phyloP scores from a whole-genome alignment of 371 early-diverging fungal genomes.

The Dipsacomyces acuminosporus region DNA sequence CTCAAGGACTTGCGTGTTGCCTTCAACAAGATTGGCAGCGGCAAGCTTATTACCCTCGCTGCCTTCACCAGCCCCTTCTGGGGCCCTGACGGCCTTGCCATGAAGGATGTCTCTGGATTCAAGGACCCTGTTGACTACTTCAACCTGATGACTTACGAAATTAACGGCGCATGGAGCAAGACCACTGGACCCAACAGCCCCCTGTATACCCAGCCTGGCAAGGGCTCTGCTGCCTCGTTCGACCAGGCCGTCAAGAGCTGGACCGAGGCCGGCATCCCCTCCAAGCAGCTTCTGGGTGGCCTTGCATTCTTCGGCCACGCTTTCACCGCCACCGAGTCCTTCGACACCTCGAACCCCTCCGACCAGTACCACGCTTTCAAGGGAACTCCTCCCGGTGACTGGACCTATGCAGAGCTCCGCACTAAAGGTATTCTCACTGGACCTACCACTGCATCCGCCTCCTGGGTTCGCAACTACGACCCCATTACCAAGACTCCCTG shows the following conservation, averaged over 20 bases:
- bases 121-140: constrained; percentile 56
- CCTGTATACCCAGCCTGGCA: constrained; percentile 40
- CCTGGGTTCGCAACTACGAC: constrained; percentile 57
- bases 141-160: constrained; percentile 58
- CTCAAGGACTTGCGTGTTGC: constrained; percentile 55
- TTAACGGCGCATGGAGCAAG: constrained; percentile 56
- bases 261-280: constrained; percentile 55
- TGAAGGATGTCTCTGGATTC: constrained; percentile 51
- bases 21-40: constrained; percentile 51
- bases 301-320: constrained; percentile 61
- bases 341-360: constrained; percentile 17
- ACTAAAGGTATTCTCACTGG: constrained; percentile 47
- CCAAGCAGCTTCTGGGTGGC: constrained; percentile 56
- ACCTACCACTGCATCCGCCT: constrained; percentile 44
- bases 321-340: constrained; percentile 12
- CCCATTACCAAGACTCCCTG: constrained; percentile 54
- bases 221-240: constrained; percentile 40
- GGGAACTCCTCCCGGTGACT: constrained; percentile 29
- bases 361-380: constrained; percentile 1
- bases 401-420: constrained; percentile 47
- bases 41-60: constrained; percentile 60
- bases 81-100: constrained; percentile 49
- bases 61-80: constrained; percentile 57
- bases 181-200: constrained; percentile 60
- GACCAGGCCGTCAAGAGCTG: constrained; percentile 46